A percentile compares a stretch with the other conserved stretches of the same genome.
Conservation (phyloP, 768 basidiomycete genomes). For the Auricularia cornea region DNA sequence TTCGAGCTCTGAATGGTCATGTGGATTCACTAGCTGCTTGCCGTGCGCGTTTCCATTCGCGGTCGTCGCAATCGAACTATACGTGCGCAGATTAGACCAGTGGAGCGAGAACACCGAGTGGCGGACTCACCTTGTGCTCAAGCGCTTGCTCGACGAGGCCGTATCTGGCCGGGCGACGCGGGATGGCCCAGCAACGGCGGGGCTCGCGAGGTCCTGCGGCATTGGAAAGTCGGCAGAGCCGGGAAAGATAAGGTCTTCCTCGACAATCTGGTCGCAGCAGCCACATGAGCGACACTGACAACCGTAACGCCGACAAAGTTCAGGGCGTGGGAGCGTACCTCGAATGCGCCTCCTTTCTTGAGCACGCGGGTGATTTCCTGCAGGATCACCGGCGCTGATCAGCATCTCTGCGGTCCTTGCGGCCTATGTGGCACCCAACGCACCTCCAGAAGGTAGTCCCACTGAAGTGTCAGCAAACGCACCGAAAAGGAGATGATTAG, state of each 20-base stretch:
- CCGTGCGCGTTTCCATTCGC: slow-evolving; percentile 3
- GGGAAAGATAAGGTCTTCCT: slow-evolving; percentile 70
- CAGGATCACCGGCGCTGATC: neutral
- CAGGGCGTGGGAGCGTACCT: slow-evolving; percentile 30
- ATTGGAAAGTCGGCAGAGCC: slow-evolving; percentile 28
- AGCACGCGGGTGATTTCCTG: slow-evolving; percentile 59
- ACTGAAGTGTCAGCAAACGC: slow-evolving; percentile 30
- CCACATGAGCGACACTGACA: neutral
- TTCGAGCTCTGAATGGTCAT: slow-evolving; percentile 59
- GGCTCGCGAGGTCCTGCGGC: slow-evolving; percentile 5
- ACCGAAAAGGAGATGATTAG: neutral
- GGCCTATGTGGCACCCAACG: slow-evolving; percentile 1
- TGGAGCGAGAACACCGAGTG: neutral
- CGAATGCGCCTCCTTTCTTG: slow-evolving; percentile 66
- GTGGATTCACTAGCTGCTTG: slow-evolving; percentile 40
- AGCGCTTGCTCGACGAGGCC: neutral
- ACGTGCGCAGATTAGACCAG: neutral
- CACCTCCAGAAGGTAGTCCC: slow-evolving; percentile 56
- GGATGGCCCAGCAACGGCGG: neutral
- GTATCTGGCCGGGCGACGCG: neutral
- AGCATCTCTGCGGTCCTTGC: neutral
- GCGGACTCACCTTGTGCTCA: neutral
- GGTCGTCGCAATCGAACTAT: neutral
- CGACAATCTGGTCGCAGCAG: slow-evolving; percentile 46
- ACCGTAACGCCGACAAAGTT: neutral